Conservation (phyloP, 148 eudicot genomes). For the Spergularia bocconei region DNA sequence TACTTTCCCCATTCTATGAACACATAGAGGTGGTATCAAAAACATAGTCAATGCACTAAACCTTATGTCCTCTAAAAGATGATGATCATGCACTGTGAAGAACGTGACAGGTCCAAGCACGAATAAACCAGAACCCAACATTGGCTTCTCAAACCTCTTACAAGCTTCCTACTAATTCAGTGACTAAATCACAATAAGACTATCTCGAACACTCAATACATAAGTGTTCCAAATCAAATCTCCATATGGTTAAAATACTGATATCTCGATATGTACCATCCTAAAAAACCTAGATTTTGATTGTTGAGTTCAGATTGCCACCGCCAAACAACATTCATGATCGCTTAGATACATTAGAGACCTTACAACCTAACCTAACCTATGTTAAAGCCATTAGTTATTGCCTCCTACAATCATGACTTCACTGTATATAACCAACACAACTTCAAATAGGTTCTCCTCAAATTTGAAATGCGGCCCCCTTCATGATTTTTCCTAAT, state of each 20-base stretch:
- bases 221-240: neutral
- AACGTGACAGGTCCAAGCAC: neutral
- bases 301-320: neutral
- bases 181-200: neutral
- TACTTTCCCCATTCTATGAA: neutral
- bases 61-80: neutral
- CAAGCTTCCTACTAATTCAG: neutral
- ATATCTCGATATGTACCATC: neutral
- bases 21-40: neutral
- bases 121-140: neutral
- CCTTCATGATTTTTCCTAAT: too few relatives aligned
- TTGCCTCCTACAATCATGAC: too few relatives aligned
- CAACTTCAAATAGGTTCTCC: neutral
- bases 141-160: neutral
- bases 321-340: too few relatives aligned
- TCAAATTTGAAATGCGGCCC: neutral
- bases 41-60: too few relatives aligned
- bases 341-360: too few relatives aligned
- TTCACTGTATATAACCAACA: neutral
- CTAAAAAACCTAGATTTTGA: neutral
- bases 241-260: neutral
- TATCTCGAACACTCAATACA: neutral
- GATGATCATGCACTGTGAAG: neutral
- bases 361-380: too few relatives aligned
- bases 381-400: too few relatives aligned